Percentiles rank a stretch among this genome's conserved stretches.
phyloP scores from a whole-genome alignment of 345 rosid genomes.

The Arabis alpina region DNA sequence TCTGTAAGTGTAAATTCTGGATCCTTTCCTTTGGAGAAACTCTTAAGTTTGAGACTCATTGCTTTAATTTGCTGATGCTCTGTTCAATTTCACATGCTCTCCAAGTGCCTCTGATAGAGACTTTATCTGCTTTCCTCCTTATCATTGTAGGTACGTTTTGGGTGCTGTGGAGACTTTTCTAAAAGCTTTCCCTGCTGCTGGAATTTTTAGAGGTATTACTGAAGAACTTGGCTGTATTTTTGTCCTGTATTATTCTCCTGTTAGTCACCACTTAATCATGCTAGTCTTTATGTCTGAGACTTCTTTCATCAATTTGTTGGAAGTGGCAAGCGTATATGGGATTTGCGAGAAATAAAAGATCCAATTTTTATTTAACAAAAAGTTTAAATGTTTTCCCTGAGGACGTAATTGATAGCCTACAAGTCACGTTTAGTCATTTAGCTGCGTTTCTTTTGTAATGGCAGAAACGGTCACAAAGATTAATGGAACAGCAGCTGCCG shows the following conservation, averaged over 20 bases:
- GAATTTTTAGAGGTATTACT: conserved; percentile 81
- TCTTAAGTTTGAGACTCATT: conserved; percentile 22
- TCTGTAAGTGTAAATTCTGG: conserved; percentile 71
- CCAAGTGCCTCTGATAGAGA: conserved; percentile 27
- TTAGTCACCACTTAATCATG: conserved; percentile 1
- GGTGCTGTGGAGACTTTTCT: conserved; percentile 99
- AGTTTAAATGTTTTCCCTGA: conserved; percentile 9
- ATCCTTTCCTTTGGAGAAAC: conserved; percentile 23
- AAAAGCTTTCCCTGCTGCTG: conserved; percentile 97
- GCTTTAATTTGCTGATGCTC: conserved; percentile 33
- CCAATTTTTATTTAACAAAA: conserved; percentile 19
- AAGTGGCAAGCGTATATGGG: conserved; percentile 21
- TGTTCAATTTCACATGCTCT: conserved; percentile 27
- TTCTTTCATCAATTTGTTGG: conserved; percentile 36
- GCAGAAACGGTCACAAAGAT: conserved; percentile 79
- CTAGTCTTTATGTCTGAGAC: conserved; percentile 22
- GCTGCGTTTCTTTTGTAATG: conserved; percentile 28
- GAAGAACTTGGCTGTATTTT: conserved; percentile 5
- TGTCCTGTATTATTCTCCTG: background rate
- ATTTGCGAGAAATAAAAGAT: conserved; percentile 10
- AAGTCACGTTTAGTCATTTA: conserved; percentile 20
- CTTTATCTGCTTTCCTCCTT: conserved; percentile 17
- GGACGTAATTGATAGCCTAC: conserved; percentile 14
- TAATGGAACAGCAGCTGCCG: conserved; percentile 61
- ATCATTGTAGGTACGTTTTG: conserved; percentile 76